These are phyloP conservation scores for Colletotrichum viniferum DNA, from an alignment of 2,329 filamentous ascomycete species.

Conservation along the genomic window DNA sequence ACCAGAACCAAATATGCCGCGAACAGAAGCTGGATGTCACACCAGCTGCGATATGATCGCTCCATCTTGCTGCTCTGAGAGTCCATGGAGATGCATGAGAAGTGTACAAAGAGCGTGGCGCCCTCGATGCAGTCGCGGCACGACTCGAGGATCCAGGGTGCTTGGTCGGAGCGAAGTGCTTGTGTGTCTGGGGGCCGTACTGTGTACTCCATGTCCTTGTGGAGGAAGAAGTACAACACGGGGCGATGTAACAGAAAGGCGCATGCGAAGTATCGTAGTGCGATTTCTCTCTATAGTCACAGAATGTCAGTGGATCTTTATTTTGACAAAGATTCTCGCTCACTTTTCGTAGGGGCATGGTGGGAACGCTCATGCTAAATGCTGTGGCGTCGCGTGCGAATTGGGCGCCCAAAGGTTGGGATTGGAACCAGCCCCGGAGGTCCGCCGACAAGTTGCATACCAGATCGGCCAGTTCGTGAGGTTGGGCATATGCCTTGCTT, in stretches of 20 bases:
- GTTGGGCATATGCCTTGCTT: slow-evolving; percentile 6
- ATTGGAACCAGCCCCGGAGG: background rate
- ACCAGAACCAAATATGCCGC: slow-evolving; percentile 1
- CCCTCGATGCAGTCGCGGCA: slow-evolving; percentile 5
- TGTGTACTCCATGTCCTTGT: slow-evolving; percentile 5
- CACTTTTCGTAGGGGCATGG: background rate
- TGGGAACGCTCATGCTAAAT: background rate
- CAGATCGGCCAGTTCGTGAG: slow-evolving; percentile 4
- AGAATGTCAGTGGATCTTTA: no score
- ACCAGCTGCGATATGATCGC: background rate
- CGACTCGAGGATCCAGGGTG: slow-evolving; percentile 7
- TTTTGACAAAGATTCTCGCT: background rate
- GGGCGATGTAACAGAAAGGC: slow-evolving; percentile 7
- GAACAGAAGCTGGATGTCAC: background rate
- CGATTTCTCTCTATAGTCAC: background rate
- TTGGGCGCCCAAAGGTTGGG: background rate
- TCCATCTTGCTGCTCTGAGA: background rate
- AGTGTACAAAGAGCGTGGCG: background rate
- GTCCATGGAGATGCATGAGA: background rate
- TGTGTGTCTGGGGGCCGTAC: background rate
- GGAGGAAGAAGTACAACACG: slow-evolving; percentile 11
- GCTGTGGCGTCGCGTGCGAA: slow-evolving; percentile 2
- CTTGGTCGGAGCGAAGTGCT: background rate
- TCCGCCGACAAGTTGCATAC: background rate
- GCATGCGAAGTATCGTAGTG: slow-evolving; percentile 9